phyloP scores from a whole-genome alignment of 2,329 filamentous ascomycete species.

The Coleophoma crateriformis region DNA sequence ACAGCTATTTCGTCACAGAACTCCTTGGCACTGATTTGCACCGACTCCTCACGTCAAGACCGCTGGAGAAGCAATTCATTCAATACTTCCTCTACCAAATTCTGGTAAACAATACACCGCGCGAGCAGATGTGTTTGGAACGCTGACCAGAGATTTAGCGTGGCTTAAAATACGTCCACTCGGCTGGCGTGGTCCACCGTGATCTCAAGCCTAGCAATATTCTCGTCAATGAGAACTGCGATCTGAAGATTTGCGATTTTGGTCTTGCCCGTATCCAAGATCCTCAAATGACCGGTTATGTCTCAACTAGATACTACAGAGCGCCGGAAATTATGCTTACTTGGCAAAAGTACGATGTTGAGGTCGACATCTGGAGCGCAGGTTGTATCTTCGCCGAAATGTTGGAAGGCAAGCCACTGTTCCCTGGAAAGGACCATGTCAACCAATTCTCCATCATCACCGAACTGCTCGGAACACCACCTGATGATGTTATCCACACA shows the following conservation, averaged over 20 bases:
- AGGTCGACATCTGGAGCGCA: constrained; percentile 99
- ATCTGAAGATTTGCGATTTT: constrained; percentile 99
- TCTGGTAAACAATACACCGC: constrained; percentile 55
- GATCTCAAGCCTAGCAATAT: constrained; percentile 99
- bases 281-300: constrained; percentile 98
- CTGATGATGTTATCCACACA: constrained; percentile 96
- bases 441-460: constrained; percentile 99
- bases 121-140: not conserved
- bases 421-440: constrained; percentile 98
- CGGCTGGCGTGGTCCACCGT: constrained; percentile 93
- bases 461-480: constrained; percentile 90
- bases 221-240: constrained; percentile 98
- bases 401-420: constrained; percentile 96
- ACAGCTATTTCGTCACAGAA: constrained; percentile 95
- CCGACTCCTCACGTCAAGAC: constrained; percentile 87
- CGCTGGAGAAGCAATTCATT: constrained; percentile 98
- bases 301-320: constrained; percentile 97
- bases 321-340: constrained; percentile 99
- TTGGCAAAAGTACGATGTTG: constrained; percentile 99
- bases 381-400: constrained; percentile 99
- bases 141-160: constrained; percentile 50
- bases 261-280: constrained; percentile 96
- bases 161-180: constrained; percentile 98
- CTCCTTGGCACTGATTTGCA: constrained; percentile 95
- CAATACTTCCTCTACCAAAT: constrained; percentile 99